Percentiles rank a stretch among this genome's conserved stretches.
phyloP scores from a whole-genome alignment of 2,329 filamentous ascomycete genomes.

The Xylariomycetidae sp. region DNA sequence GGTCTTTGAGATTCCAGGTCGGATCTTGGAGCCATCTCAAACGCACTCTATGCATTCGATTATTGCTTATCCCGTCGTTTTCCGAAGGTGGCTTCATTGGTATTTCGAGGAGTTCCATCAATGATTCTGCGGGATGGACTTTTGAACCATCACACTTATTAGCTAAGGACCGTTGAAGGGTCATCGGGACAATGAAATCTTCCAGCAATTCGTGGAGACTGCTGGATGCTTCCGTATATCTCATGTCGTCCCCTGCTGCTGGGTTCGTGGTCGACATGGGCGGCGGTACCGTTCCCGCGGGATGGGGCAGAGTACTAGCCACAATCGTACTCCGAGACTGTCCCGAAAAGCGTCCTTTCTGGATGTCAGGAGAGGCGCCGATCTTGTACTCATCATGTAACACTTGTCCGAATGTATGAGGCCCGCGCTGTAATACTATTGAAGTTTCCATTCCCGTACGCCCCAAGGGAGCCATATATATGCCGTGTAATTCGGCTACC shows the following conservation, averaged over 20 bases:
- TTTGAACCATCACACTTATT: neutral
- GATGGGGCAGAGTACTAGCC: too few relatives aligned
- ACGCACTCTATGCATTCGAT: slow-evolving; percentile 2
- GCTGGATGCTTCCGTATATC: neutral
- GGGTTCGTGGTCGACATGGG: neutral
- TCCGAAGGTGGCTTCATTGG: too few relatives aligned
- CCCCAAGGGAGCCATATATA: neutral
- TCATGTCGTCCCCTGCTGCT: neutral
- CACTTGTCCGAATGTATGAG: neutral
- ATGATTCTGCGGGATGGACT: too few relatives aligned
- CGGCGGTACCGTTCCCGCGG: too few relatives aligned
- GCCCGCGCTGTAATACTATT: too few relatives aligned
- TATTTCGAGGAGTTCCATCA: too few relatives aligned
- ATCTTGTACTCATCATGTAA: neutral
- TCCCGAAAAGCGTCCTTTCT: neutral
- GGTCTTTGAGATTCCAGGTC: slow-evolving; percentile 1
- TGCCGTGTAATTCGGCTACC: neutral
- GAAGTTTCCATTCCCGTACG: neutral
- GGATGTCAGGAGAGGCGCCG: neutral
- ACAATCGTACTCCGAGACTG: neutral
- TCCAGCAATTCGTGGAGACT: neutral
- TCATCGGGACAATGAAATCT: slow-evolving; percentile 1
- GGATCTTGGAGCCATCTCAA: slow-evolving; percentile 1
- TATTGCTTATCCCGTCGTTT: too few relatives aligned
- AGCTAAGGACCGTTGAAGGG: slow-evolving; percentile 1